Evolutionary conservation across 352 stramenopile species (phyloP).

Genomic region (Phytophthora agathidicida): DNA sequence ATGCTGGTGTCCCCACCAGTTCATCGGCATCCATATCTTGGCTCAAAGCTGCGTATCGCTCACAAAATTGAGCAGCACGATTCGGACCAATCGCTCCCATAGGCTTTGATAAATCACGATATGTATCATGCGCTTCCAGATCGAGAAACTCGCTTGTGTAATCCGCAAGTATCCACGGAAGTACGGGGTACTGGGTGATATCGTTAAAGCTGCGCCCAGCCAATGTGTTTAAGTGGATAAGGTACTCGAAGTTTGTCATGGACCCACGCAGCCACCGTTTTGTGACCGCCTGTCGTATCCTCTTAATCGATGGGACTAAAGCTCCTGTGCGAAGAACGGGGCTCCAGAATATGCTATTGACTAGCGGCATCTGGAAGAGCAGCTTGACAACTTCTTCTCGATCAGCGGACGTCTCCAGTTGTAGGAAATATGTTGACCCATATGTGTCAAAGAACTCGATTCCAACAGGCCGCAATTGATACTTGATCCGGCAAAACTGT

Average conservation of each 20-base stretch:
- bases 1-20: slow-evolving; percentile 83
- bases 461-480: slow-evolving; percentile 73
- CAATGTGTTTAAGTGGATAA: slow-evolving; percentile 96
- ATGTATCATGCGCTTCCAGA: slow-evolving; percentile 77
- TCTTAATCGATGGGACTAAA: slow-evolving; percentile 65
- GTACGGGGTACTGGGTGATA: slow-evolving; percentile 98
- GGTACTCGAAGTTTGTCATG: slow-evolving; percentile 95
- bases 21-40: slow-evolving; percentile 42
- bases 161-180: slow-evolving; percentile 95
- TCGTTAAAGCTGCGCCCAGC: slow-evolving; percentile 97
- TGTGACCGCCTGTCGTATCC: slow-evolving; percentile 69
- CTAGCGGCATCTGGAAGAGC: slow-evolving; percentile 80
- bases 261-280: slow-evolving; percentile 73
- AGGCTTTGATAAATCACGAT: slow-evolving; percentile 93
- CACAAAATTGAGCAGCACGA: slow-evolving; percentile 84
- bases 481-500: slow-evolving; percentile 83
- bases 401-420: slow-evolving; percentile 58
- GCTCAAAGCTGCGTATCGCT: slow-evolving; percentile 79
- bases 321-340: slow-evolving; percentile 68
- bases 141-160: slow-evolving; percentile 90
- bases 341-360: slow-evolving; percentile 86
- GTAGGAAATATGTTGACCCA: slow-evolving; percentile 74
- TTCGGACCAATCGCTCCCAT: slow-evolving; percentile 93
- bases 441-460: slow-evolving; percentile 81
- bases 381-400: slow-evolving; percentile 75